Evolutionary conservation across 78 protist species (phyloP).

Genomic region (Dictyostelium capitatum): DNA sequence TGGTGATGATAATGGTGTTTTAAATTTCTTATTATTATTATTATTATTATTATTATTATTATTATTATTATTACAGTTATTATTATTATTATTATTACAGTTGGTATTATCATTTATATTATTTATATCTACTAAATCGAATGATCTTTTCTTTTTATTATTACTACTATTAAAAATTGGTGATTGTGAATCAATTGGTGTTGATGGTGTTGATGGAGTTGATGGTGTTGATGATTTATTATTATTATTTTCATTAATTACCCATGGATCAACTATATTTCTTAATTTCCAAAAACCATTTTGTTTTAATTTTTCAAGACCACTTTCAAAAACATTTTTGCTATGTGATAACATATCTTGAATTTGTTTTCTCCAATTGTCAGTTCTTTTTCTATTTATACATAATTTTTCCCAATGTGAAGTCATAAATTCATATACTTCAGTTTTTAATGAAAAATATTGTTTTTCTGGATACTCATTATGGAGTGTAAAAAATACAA

Average conservation of each 20-base stretch:
- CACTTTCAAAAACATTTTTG: conserved; percentile 52
- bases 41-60: neutral
- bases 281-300: conserved; percentile 56
- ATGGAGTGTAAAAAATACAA: conserved; percentile 42
- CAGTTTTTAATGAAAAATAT: conserved; percentile 41
- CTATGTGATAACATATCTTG: conserved; percentile 48
- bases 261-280: conserved; percentile 40
- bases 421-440: conserved; percentile 51
- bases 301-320: conserved; percentile 49
- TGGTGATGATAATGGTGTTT: neutral
- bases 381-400: conserved; percentile 43
- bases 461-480: conserved; percentile 24
- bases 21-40: neutral
- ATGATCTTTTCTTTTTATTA: neutral
- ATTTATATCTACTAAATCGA: neutral
- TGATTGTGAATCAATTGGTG: neutral
- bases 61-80: neutral
- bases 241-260: neutral
- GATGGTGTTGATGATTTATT: neutral
- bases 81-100: neutral
- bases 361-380: conserved; percentile 60
- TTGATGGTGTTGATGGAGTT: neutral
- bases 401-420: conserved; percentile 51
- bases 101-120: too few species aligned
- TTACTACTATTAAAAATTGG: neutral